Base-by-base conservation (phyloP, 495 filamentous ascomycete species). In the Sordaria brevicollis region DNA sequence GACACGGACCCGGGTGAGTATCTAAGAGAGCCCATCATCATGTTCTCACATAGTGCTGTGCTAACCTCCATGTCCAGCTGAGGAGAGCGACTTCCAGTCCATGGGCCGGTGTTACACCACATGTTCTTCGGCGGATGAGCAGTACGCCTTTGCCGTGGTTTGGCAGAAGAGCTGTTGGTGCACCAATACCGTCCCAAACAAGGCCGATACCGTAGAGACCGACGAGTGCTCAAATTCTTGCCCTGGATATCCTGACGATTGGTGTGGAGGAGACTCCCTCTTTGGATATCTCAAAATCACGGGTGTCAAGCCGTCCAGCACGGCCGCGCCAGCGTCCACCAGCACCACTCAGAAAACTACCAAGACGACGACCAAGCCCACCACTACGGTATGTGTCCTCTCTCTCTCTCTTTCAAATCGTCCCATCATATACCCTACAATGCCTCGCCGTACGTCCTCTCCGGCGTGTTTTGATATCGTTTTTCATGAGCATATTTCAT, bases 81-180 rank as follows among this genome's bases (percentile, higher is more conserved):
- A 81, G 15, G 39, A 74, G 34, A 80, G 76, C 72, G 76, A 78
- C 72, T 85, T 66, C 35, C 83, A 85, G 67, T 83, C 82, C 68
- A 77, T 83, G 68, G 83, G 83, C 19, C 78, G 81, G 31, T 85
- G 83, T 54, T 73, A 72, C 67, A 67, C 70, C 10, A 82, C 78
- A 67, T 85, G 83, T 74, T 67, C 71, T 34, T 5, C 65, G 17
- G 66, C 69, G 3, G 2, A 62, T 21, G 11, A 62, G 21, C 35
- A 73, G 17, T 83, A 69, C 38, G 78, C 83, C 19, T 78, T 81
- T n/a, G 79, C 81, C 68, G 74, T 85, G 38, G 38, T 84, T 9
- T 76, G 82, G 43, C 62, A 70, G 5, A 67, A 76, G 10, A 68
- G 74, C 21, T 85, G 83, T 65, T 85, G 83, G 83, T 85, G 83